These are phyloP conservation scores for Rosa chinensis DNA, from an alignment of 306 rosid genomes.

Conservation along the genomic window DNA sequence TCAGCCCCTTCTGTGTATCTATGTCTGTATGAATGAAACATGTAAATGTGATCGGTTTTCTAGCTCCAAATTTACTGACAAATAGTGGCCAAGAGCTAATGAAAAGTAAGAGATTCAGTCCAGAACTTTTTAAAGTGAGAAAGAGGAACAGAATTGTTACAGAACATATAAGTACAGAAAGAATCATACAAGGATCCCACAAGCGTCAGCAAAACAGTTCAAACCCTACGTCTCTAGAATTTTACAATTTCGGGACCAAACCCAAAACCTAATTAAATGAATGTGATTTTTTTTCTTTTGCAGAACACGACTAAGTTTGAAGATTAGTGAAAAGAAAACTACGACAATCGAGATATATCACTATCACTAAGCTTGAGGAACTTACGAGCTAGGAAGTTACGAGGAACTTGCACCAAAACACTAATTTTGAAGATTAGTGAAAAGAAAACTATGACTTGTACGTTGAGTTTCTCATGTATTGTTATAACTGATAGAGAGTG, in stretches of 20 bases:
- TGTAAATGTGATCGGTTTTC: neutral
- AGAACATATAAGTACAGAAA: neutral
- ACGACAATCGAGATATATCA: too few relatives aligned
- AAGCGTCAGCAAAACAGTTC: neutral
- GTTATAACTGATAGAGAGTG: too few relatives aligned
- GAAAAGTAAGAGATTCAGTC: neutral
- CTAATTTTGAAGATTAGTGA: too few relatives aligned
- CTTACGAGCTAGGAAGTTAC: too few relatives aligned
- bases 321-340: too few relatives aligned
- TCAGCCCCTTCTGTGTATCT: neutral
- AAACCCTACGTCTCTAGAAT: neutral
- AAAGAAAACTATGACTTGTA: too few relatives aligned
- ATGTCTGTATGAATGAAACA: neutral
- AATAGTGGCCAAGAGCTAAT: neutral
- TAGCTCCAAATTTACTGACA: neutral
- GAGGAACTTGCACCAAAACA: too few relatives aligned
- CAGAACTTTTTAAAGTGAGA: neutral
- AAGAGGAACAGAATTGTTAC: neutral
- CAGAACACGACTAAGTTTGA: too few relatives aligned
- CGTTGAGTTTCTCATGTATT: neutral
- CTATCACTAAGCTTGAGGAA: too few relatives aligned
- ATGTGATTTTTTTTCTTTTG: too few relatives aligned
- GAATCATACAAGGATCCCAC: neutral
- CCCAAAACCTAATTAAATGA: neutral
- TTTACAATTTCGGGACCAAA: neutral